Conservation (phyloP, 139 green algal genomes). For the Desmodesmus armatus region DNA sequence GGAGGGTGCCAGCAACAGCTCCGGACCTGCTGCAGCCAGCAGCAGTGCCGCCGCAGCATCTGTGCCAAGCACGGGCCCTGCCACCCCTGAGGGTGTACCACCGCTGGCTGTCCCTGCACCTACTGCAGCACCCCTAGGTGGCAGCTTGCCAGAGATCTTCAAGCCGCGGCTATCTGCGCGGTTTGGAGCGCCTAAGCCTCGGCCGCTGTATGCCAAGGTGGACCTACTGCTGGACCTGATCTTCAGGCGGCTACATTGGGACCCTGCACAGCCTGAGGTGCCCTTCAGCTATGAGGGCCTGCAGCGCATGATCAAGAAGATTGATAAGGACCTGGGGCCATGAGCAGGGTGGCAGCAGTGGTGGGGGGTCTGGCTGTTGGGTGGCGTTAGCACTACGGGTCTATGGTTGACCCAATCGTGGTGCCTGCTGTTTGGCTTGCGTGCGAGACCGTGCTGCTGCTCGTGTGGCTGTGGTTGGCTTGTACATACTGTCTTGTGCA, state of each 20-base stretch:
- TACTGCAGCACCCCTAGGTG: background rate
- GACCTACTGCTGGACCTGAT: constrained; percentile 81
- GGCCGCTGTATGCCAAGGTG: constrained; percentile 78
- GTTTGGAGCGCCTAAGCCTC: constrained; percentile 57
- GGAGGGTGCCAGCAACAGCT: constrained; percentile 47
- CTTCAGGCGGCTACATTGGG: constrained; percentile 75
- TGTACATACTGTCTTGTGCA: no score
- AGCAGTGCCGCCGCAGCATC: background rate
- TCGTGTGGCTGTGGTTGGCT: no score
- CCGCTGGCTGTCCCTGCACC: background rate
- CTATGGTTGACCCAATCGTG: no score
- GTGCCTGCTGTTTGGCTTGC: no score
- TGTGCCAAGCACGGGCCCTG: background rate
- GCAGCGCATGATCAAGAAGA: constrained; percentile 77
- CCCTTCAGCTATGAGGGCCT: constrained; percentile 74
- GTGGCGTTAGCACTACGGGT: no score
- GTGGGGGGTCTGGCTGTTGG: no score
- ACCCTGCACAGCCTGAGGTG: constrained; percentile 67
- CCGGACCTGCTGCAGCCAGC: background rate
- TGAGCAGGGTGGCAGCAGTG: no score
- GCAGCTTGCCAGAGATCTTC: constrained; percentile 55
- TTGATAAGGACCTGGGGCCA: constrained; percentile 83
- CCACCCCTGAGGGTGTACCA: no score
- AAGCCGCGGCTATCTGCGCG: constrained; percentile 44
- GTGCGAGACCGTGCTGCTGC: no score